A percentile compares a stretch with the other conserved stretches of the same genome.
phyloP scores from a whole-genome alignment of 805 yeast genomes.

The Cyberlindnera euphorbiae region DNA sequence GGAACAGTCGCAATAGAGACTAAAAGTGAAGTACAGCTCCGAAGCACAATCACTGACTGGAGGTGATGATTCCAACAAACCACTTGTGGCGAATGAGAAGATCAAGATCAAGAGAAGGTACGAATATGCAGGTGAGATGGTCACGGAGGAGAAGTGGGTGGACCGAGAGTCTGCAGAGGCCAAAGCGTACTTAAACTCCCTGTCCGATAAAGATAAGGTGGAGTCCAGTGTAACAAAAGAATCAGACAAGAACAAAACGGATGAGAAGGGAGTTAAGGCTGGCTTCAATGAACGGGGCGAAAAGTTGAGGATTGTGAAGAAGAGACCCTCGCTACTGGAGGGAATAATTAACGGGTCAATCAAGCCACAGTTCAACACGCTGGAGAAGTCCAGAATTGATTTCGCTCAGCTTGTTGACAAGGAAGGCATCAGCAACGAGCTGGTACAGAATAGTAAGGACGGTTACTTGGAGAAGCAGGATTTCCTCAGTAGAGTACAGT shows the following conservation, averaged over 20 bases:
- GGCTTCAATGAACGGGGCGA: constrained; percentile 25
- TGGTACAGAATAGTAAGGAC: constrained; percentile 73
- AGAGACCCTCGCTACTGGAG: constrained; percentile 71
- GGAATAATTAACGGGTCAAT: constrained; percentile 66
- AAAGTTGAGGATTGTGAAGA: constrained; percentile 51
- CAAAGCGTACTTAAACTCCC: constrained; percentile 64
- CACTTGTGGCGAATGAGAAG: constrained; percentile 33
- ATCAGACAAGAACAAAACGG: constrained; percentile 1
- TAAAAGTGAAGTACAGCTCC: constrained; percentile 21
- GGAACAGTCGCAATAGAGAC: constrained; percentile 25
- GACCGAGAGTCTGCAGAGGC: constrained; percentile 81
- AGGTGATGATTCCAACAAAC: constrained; percentile 5
- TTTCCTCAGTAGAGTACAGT: constrained; percentile 72
- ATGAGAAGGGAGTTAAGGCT: constrained; percentile 8
- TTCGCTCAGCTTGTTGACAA: constrained; percentile 94
- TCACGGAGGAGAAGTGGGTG: constrained; percentile 76
- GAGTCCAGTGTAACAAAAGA: constrained; percentile 12
- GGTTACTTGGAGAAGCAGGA: constrained; percentile 92
- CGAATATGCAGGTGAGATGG: constrained; percentile 83
- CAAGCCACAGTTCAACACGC: constrained; percentile 78
- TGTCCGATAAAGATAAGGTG: constrained; percentile 31
- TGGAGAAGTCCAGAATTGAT: constrained; percentile 89
- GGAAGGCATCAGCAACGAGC: constrained; percentile 78
- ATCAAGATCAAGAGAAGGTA: constrained; percentile 73
- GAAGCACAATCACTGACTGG: constrained; percentile 7